phyloP scores from a whole-genome alignment of 1,284 basidiomycete species.

The Ganoderma resinaceum region DNA sequence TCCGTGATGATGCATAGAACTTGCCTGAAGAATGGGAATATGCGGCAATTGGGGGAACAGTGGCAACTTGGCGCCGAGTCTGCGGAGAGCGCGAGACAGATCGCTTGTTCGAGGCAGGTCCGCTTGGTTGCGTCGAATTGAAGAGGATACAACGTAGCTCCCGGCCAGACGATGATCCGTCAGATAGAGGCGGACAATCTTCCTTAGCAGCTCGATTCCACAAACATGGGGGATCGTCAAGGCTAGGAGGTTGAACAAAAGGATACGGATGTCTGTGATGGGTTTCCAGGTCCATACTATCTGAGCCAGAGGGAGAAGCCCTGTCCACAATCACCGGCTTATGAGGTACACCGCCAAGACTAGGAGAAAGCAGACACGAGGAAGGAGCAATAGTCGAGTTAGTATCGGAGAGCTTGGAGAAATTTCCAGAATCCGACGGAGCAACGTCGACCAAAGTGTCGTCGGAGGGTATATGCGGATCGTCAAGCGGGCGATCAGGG shows the following conservation, averaged over 20 bases:
- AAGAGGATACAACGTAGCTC: conserved; percentile 15
- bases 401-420: not conserved
- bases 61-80: not conserved
- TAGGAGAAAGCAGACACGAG: not conserved
- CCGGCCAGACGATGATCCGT: not conserved
- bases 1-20: not conserved
- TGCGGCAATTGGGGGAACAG: not conserved
- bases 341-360: not conserved
- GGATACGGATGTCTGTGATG: not conserved
- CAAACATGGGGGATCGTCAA: not conserved
- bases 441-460: conserved; percentile 27
- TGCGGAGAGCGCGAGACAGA: not conserved
- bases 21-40: not conserved
- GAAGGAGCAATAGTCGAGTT: not conserved
- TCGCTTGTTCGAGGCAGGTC: not conserved
- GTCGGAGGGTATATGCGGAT: conserved; percentile 30
- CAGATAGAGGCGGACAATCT: not conserved
- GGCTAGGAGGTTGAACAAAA: not conserved
- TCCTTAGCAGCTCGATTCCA: not conserved
- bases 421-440: not conserved
- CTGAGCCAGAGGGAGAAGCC: not conserved
- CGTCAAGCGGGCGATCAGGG: not conserved
- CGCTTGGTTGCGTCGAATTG: not conserved
- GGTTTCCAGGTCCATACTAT: not conserved
- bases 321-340: not conserved